A percentile compares a stretch with the other conserved stretches of the same genome.
phyloP scores from a whole-genome alignment of 805 yeast genomes.

The Zygotorulaspora florentina region DNA sequence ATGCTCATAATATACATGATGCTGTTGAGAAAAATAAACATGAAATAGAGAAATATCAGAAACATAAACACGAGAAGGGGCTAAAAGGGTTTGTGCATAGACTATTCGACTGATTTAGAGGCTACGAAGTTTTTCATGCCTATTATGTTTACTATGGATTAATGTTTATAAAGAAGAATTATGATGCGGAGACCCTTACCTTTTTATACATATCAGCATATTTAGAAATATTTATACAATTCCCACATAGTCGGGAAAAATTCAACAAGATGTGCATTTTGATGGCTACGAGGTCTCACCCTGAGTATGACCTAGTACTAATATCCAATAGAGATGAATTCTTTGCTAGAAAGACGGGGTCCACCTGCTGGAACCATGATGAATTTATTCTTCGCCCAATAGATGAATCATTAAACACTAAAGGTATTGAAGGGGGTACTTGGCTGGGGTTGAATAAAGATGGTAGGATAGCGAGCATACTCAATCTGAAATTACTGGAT shows the following conservation, averaged over 20 bases:
- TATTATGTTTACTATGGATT: too few relatives aligned
- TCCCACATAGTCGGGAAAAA: not conserved
- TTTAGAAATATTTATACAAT: not conserved
- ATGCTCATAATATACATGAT: slow-evolving; percentile 24
- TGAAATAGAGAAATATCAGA: slow-evolving; percentile 26
- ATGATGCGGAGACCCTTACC: not conserved
- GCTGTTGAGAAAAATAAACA: slow-evolving; percentile 35
- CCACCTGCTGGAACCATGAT: slow-evolving; percentile 42
- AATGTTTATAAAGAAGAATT: not conserved
- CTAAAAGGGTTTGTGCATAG: slow-evolving; percentile 25
- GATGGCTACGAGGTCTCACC: slow-evolving; percentile 61
- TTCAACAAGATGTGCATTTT: slow-evolving; percentile 66
- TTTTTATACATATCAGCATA: not conserved
- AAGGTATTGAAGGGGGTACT: slow-evolving; percentile 55
- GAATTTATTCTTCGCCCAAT: slow-evolving; percentile 55
- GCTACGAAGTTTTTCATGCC: too few relatives aligned
- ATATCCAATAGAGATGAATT: slow-evolving; percentile 87
- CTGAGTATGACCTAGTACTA: slow-evolving; percentile 68
- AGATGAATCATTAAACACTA: slow-evolving; percentile 49
- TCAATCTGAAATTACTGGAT: slow-evolving; percentile 61
- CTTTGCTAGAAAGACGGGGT: slow-evolving; percentile 64
- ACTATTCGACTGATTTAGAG: slow-evolving; percentile 15
- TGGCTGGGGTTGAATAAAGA: slow-evolving; percentile 74
- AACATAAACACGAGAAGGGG: slow-evolving; percentile 22
- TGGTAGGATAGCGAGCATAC: slow-evolving; percentile 66